Evolutionary conservation across 257 asterid species (phyloP).

Genomic region (Solanum virginianum): DNA sequence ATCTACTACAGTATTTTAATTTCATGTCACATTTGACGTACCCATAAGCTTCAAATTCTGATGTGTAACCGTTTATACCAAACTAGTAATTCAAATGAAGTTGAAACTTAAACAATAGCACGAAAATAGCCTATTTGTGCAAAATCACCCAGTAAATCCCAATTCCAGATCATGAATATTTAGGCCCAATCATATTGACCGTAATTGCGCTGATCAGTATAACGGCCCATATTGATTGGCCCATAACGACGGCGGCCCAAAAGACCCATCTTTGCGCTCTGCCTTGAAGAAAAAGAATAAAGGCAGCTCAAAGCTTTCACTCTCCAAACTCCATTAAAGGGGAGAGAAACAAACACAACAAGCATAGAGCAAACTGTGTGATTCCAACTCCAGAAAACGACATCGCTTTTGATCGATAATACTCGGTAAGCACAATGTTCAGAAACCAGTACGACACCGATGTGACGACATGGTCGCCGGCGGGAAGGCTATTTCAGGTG

Average conservation of each 20-base stretch:
- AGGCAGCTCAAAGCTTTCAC: neutral
- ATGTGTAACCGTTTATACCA: neutral
- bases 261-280: neutral
- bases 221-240: neutral
- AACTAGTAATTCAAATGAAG: neutral
- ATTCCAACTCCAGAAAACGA: neutral
- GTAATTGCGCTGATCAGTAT: neutral
- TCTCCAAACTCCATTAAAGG: neutral
- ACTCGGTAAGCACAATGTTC: conserved; percentile 36
- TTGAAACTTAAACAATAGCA: neutral
- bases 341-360: neutral
- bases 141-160: neutral
- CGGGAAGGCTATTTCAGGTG: conserved; percentile 87
- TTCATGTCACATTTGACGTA: neutral
- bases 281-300: conserved; percentile 61
- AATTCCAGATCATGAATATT: neutral
- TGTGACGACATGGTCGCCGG: conserved; percentile 99
- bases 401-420: neutral
- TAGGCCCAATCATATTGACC: neutral
- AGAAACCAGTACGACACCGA: conserved; percentile 97
- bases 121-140: neutral
- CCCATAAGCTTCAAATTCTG: neutral
- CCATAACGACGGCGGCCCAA: neutral
- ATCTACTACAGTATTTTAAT: too few species aligned
- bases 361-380: neutral